Base-by-base conservation (phyloP, 805 yeast genomes). In the Yarrowia bubula region DNA sequence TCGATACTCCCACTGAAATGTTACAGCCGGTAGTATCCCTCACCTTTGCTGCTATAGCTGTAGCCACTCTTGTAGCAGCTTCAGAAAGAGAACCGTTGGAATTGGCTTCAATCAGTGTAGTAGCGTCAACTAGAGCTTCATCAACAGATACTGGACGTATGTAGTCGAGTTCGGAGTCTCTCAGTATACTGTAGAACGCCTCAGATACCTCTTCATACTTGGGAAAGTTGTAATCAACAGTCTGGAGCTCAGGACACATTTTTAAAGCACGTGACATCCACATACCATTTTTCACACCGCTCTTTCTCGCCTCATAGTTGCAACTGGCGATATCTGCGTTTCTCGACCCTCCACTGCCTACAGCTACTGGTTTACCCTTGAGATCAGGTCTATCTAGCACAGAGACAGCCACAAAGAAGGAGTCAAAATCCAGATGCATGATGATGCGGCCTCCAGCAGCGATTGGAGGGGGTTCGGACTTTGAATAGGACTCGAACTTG, bases 321-420 rank as follows among this genome's bases (percentile, higher is more conserved):
- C 98, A 92, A 66, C 96, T 89, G 0, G 98, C 95, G 13, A 95
- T 79, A 74, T 93, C 98, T 0, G 98, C 84, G 39, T 75, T 75
- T 3, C 76, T 74, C 3, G 70, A 66, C 14, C 76, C 75, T 32
- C 67, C 62, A 39, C 68, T 67, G 22, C 84, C 84, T 0, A 86
- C 78, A 79, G 96, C 77, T 75, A 93, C 75, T 72, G 87, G 78
- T 81, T 87, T 75, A 69, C 84, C 80, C 66, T 83, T 84, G 15
- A 87, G 72, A 2, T 84, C 79, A 0, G 88, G 87, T 46, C 79
- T 77, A 14, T 76, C 79, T 64, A 86, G 75, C 2, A 90, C 83
- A 0, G 97, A 89, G 0, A 88, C 97, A 0, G 96, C 82, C 1
- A 92, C 98, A 76, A 93, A 93, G 71, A 95, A 93, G 69, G 96